Evolutionary conservation across 345 rosid species (phyloP), one percentile per base, ranked within the genome.

Genomic region (Atalantia buxifolia): DNA sequence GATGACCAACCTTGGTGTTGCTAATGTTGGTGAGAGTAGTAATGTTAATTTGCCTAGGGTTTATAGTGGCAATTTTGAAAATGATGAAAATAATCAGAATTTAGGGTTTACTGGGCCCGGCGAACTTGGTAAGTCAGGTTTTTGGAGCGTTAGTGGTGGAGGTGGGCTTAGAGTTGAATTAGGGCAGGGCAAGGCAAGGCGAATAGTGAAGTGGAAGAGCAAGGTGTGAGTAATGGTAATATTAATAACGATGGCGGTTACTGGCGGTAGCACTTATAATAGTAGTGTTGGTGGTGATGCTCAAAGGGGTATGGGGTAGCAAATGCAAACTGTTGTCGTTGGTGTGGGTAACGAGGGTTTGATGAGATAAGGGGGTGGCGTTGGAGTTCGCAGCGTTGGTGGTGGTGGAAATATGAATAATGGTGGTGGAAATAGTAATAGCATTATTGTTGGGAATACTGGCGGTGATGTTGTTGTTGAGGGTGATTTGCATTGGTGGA

Each of bases 401-500:
- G 42, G 78, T 38, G 87, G 78, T 80, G 83, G 72, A 61, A 71
- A 9, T 73, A 64, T 82, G 84, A 87, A 85, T 71, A 71, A 76
- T 10, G 63, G 67, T 65, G 77, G 86, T 80, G 80, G 81, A 48
- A 77, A 77, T 78, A 84, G 86, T 70, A 60, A 78, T 78, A 81
- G 78, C 18, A 79, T 74, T 78, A 38, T 70, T 31, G 80, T 66
- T 27, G 77, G 61, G 56, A 73, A 56, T 27, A 59, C 71, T 35
- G 62, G 55, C 33, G 71, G 73, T 76, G 81, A 42, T 73, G 82
- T 77, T 14, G 78, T 76, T 73, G 81, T 77, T 8, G 78, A 74
- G 87, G 98, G 98, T 9, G 95, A 94, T 69, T 79, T 94, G 87
- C 97, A 92, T 83, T 94, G 95, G 98, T 94, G 98, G 97, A 94